Percentiles rank a stretch among this genome's conserved stretches.
These are phyloP conservation scores for Alternaria arborescens DNA, from an alignment of 2,329 filamentous ascomycete species.

Conservation along the genomic window DNA sequence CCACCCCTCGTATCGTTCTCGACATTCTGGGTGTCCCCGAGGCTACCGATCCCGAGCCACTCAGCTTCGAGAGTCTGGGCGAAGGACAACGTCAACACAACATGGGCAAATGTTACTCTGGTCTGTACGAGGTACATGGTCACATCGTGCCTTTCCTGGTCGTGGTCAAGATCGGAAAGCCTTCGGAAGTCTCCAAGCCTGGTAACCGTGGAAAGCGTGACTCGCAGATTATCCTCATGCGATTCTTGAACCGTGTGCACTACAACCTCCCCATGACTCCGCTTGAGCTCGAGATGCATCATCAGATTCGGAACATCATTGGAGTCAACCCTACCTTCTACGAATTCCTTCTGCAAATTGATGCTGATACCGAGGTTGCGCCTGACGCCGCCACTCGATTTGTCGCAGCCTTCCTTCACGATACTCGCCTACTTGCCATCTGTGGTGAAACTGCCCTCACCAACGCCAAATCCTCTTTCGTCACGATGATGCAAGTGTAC, in stretches of 20 bases:
- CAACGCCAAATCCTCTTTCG: constrained; percentile 90
- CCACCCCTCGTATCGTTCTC: constrained; percentile 93
- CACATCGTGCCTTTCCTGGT: constrained; percentile 98
- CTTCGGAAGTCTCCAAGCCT: constrained; percentile 74
- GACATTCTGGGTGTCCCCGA: constrained; percentile 97
- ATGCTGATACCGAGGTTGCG: constrained; percentile 94
- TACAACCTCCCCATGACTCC: constrained; percentile 97
- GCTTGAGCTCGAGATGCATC: constrained; percentile 96
- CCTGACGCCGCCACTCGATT: constrained; percentile 90
- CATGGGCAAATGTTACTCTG: constrained; percentile 99
- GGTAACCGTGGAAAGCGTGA: constrained; percentile 99
- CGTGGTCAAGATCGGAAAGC: constrained; percentile 92
- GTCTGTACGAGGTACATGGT: constrained; percentile 95
- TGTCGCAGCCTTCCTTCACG: constrained; percentile 87
- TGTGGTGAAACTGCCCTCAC: constrained; percentile 94
- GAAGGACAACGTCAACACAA: constrained; percentile 98
- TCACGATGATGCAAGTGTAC: constrained; percentile 99
- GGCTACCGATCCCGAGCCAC: constrained; percentile 89
- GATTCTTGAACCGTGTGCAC: constrained; percentile 98
- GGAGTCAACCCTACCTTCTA: constrained; percentile 99
- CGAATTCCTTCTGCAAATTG: constrained; percentile 95
- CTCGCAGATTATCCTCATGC: constrained; percentile 98
- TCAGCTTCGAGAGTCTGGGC: constrained; percentile 95
- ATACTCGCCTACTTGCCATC: constrained; percentile 90
- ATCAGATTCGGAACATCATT: constrained; percentile 98